Evolutionary conservation across 805 yeast genomes (phyloP).

Genomic region (Jamesozyma spencerorum): DNA sequence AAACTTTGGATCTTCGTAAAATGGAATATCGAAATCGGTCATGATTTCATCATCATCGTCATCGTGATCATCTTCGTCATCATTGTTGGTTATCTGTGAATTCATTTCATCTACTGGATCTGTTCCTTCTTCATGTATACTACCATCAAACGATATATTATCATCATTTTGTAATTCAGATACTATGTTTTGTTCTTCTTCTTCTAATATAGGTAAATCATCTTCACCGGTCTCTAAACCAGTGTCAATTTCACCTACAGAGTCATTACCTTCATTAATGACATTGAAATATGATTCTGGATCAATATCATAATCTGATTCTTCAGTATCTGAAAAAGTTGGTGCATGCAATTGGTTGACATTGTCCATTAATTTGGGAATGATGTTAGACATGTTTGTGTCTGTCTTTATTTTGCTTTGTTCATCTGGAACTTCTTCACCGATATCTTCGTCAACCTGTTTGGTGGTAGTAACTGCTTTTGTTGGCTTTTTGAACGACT

Average conservation of each 20-base stretch:
- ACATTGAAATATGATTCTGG: slow-evolving; percentile 27
- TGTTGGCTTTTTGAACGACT: slow-evolving; percentile 5
- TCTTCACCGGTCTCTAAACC: slow-evolving; percentile 29
- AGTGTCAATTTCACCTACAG: slow-evolving; percentile 27
- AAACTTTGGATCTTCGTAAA: slow-evolving; percentile 35
- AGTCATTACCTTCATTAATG: slow-evolving; percentile 25
- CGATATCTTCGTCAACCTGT: slow-evolving; percentile 36
- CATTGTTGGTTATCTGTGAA: slow-evolving; percentile 4
- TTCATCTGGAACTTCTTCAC: slow-evolving; percentile 39
- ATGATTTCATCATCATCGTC: slow-evolving; percentile 28
- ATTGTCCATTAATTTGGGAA: slow-evolving; percentile 4
- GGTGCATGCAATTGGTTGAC: slow-evolving; percentile 18
- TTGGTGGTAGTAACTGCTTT: not conserved
- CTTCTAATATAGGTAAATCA: slow-evolving; percentile 25
- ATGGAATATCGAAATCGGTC: slow-evolving; percentile 33
- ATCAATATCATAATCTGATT: slow-evolving; percentile 29
- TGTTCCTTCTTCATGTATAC: slow-evolving; percentile 27
- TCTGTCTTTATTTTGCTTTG: not conserved
- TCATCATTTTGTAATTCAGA: slow-evolving; percentile 27
- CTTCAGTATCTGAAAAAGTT: slow-evolving; percentile 26
- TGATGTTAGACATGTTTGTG: slow-evolving; percentile 9
- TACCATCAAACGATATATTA: slow-evolving; percentile 27
- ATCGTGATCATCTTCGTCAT: slow-evolving; percentile 24
- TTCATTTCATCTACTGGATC: slow-evolving; percentile 17
- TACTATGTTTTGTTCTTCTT: slow-evolving; percentile 27